Evolutionary conservation across 1,139 yeast genomes (phyloP).

Genomic region (Petasospora rhodanensis): DNA sequence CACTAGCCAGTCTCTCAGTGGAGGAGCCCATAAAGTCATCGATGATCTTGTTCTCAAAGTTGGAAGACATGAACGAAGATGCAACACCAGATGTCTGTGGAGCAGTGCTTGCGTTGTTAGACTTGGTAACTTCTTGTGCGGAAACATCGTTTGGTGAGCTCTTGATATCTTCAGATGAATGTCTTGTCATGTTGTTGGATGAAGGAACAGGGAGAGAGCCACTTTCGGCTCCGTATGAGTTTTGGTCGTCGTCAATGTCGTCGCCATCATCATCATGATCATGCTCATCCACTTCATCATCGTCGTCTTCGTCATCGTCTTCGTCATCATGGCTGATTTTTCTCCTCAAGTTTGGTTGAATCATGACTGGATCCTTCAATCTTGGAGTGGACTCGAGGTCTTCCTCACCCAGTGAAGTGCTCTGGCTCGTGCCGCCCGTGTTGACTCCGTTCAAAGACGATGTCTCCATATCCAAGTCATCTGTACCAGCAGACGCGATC

Average conservation of each 20-base stretch:
- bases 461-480: conserved; percentile 2
- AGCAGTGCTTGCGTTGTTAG: background rate
- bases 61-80: conserved; percentile 15
- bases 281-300: conserved; percentile 1
- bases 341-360: conserved; percentile 9
- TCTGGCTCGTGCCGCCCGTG: no score
- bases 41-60: conserved; percentile 23
- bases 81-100: conserved; percentile 7
- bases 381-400: conserved; percentile 3
- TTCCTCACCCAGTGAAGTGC: no score
- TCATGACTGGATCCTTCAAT: conserved; percentile 9
- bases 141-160: conserved; percentile 8
- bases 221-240: background rate
- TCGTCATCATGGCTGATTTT: conserved; percentile 2
- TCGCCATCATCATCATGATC: conserved; percentile 3
- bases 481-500: conserved; percentile 1
- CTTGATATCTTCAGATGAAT: conserved; percentile 1
- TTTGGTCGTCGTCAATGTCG: background rate
- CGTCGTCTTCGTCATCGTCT: conserved; percentile 2
- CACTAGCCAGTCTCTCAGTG: conserved; percentile 12
- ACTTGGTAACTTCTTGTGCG: conserved; percentile 2
- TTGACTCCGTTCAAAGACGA: no score
- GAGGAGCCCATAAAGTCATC: conserved; percentile 22
- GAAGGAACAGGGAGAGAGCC: no score
- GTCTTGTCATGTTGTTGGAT: background rate